Base-by-base conservation (phyloP, 768 basidiomycete species). In the Tephrocybe sp. region DNA sequence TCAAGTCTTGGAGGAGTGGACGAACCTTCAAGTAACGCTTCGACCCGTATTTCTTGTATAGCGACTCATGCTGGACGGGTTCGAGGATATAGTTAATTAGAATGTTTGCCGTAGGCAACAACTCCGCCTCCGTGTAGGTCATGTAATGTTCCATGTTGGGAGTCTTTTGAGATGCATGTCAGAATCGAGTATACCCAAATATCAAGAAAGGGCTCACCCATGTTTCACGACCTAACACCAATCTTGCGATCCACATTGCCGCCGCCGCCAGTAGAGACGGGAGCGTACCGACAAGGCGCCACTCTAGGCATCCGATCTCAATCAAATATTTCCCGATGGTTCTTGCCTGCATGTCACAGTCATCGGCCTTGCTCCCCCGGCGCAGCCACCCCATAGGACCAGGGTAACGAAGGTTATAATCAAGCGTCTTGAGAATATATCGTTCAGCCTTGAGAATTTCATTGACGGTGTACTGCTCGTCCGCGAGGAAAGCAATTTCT, bases 271-370 rank as follows among this genome's bases (percentile, higher is more conserved):
- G 68, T 56, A 89, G 61, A 22, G 89, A 92, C 2, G 95, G 90
- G 8, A 85, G 78, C 5, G 82, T 79, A 2, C 75, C 74, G 39
- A 98, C 72, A 54, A 98, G 72, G n/a, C 80, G 73, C 74, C 85
- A 83, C 57, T 98, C 93, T 16, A 97, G 73, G 45, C 83, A 80
- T 11, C 83, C 80, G 43, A 97, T 89, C 72, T 97, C 95, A 47
- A 95, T 72, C 45, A 97, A 76, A 68, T 92, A 98, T 67, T 98
- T 97, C 32, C 85, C 92, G 16, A 97, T 77, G 3, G 93, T 94
- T 50, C 94, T 73, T 13, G 85, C 85, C 58, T 91, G 82, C 26
- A 89, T 78, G 59, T 95, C 89, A 67, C 92, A 96, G 49, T 86
- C 84, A 60, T 98, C 95, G 2, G 93, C 95, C 71, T 97, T 98